phyloP scores from a whole-genome alignment of 139 green algal genomes.

The Micractinium conductrix region DNA sequence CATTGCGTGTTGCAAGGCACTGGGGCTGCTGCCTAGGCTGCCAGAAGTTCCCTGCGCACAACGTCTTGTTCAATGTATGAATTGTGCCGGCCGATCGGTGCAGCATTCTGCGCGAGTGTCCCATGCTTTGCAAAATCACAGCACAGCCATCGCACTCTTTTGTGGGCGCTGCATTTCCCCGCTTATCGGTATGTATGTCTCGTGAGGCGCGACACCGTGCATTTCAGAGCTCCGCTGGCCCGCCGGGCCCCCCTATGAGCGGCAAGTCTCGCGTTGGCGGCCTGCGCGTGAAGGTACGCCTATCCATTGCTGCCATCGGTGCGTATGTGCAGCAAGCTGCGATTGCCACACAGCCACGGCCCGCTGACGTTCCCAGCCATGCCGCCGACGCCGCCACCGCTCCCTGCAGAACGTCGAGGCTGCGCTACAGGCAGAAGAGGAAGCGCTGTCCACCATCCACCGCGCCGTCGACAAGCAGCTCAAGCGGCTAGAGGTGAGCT shows the following conservation, averaged over 20 bases:
- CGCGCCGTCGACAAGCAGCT: constrained; percentile 33
- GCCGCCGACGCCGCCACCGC: not conserved
- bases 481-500: constrained; percentile 31
- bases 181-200: no score
- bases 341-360: not conserved
- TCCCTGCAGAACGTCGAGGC: constrained; percentile 32
- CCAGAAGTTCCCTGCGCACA: no score
- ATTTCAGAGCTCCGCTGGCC: not conserved
- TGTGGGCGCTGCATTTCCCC: no score
- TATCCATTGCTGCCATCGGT: not conserved
- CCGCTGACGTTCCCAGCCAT: not conserved
- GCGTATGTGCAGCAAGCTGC: no score
- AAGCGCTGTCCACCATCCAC: constrained; percentile 28
- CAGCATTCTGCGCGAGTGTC: no score
- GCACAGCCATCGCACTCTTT: no score
- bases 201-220: no score
- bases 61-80: no score
- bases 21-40: no score
- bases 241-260: not conserved
- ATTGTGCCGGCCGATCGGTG: no score
- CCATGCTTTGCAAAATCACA: no score
- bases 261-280: not conserved
- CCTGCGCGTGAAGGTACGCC: constrained; percentile 13
- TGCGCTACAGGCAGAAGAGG: constrained; percentile 33
- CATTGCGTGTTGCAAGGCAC: no score